phyloP scores from a whole-genome alignment of 176 grass and related monocot species.

The Aegilops umbellulata region DNA sequence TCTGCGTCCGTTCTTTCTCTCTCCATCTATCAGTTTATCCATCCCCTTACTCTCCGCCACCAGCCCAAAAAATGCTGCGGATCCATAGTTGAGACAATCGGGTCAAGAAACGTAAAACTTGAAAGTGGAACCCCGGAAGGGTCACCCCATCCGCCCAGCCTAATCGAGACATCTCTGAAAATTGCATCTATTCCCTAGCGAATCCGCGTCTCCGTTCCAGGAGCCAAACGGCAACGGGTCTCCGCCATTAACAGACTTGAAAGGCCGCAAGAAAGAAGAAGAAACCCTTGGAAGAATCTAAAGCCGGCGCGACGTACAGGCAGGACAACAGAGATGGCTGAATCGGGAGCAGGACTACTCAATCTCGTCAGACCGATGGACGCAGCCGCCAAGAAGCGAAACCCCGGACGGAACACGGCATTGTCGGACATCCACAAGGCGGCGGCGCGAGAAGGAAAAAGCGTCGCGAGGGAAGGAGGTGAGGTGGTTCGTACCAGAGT shows the following conservation, averaged over 20 bases:
- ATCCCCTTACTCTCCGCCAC: neutral
- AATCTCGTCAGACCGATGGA: neutral
- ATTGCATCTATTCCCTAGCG: neutral
- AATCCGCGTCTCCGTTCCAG: neutral
- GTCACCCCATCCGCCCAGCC: neutral
- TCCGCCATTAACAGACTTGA: neutral
- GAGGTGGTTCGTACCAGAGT: constrained; percentile 5
- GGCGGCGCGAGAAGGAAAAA: neutral
- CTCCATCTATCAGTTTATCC: neutral
- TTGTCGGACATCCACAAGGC: neutral
- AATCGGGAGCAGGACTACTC: neutral
- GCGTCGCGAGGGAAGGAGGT: neutral
- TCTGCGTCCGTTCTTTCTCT: neutral
- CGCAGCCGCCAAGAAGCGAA: neutral
- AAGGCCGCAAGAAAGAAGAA: neutral
- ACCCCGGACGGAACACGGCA: neutral
- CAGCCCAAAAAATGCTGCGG: neutral
- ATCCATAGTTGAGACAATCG: neutral
- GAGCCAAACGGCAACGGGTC: neutral
- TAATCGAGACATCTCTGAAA: neutral
- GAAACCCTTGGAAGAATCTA: neutral
- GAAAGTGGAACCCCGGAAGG: neutral
- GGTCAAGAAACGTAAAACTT: neutral
- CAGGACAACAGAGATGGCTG: neutral
- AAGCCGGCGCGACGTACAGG: neutral